phyloP scores from a whole-genome alignment of 2,329 filamentous ascomycete species.

The Thermochaetoides dissita region DNA sequence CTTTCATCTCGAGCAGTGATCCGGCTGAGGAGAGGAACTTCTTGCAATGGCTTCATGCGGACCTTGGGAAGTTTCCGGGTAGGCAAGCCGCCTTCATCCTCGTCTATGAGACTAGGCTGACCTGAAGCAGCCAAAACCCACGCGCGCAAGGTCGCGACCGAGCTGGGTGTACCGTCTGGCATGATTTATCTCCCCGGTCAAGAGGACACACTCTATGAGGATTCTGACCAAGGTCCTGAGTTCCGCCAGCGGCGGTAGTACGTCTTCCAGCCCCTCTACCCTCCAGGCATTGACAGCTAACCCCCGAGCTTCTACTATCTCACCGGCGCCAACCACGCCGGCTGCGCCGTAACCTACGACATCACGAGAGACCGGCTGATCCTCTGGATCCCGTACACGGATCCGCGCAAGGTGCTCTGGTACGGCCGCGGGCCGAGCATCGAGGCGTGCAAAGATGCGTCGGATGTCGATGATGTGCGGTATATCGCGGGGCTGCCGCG shows the following conservation, averaged over 20 bases:
- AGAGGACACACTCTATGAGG: conserved; percentile 36
- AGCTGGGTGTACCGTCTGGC: conserved; percentile 34
- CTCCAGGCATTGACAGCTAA: too few species aligned
- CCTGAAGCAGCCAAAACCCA: conserved; percentile 35
- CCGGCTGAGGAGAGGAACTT: too few species aligned
- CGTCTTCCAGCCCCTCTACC: conserved; percentile 12
- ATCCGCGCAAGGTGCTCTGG: conserved; percentile 48
- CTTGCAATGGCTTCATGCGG: conserved; percentile 8
- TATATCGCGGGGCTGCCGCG: conserved; percentile 35
- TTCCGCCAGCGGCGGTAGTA: conserved; percentile 48
- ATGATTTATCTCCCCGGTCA: conserved; percentile 44
- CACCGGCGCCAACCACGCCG: conserved; percentile 38
- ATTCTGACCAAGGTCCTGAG: conserved; percentile 42
- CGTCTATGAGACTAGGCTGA: not conserved
- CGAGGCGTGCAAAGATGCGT: conserved; percentile 45
- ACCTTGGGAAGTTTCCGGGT: conserved; percentile 16
- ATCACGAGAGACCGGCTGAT: conserved; percentile 46
- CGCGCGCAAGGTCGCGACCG: conserved; percentile 39
- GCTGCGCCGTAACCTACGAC: conserved; percentile 44
- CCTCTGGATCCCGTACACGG: conserved; percentile 60
- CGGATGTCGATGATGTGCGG: conserved; percentile 59
- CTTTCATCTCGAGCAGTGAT: not conserved
- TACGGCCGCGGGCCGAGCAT: conserved; percentile 46
- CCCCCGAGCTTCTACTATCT: conserved; percentile 44
- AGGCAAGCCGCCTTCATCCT: not conserved